Base-by-base conservation (phyloP, 495 filamentous ascomycete genomes). In the Gamarada debralockiae region DNA sequence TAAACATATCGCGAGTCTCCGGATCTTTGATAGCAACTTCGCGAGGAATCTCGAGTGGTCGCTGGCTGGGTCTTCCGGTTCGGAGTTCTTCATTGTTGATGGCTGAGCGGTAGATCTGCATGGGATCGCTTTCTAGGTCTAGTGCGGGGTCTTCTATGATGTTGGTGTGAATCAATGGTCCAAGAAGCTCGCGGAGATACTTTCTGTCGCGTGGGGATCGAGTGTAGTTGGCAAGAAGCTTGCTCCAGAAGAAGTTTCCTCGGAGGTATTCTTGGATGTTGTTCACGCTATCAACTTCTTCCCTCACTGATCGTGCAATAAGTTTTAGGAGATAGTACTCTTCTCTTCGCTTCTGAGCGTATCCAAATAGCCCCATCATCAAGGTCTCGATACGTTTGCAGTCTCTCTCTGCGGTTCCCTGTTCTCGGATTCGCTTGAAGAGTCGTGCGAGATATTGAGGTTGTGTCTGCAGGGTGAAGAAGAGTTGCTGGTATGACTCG, bases 61-160 rank as follows among this genome's bases (percentile, higher is more conserved):
- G 79, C 31, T 75, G 78, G 66, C 90, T 96, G 31, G 87, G 79
- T 59, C 82, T 84, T 21, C 93, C 93, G 0, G 93, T 97, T 5
- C 87, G 84, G 31, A 99, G 81, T 66, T 99, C 92, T 67, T 99
- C 93, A 60, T 97, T 93, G 66, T 95, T 96, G 69, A 97, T 91
- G 10, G 86, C 81, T 12, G 90, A 92, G 21, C 89, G 81, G 70
- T 99, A 97, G 45, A 99, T 99, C 59, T 97, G 92, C 75, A 97
- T 86, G 0, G 93, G 93, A 64, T 99, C 93, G 62, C 92, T 96
- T 68, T 99, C 93, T 14, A 99, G 76, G 59, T 97, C 92, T 46
- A 97, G 74, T 8, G 85, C 84, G 6, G 88, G 84, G 56, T 96
- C 95, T 25, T 96, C 92, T 40, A 97, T 85, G 64, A 97, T 85